Evolutionary conservation across 1,284 basidiomycete genomes (phyloP).

Genomic region (Cerrena zonata): DNA sequence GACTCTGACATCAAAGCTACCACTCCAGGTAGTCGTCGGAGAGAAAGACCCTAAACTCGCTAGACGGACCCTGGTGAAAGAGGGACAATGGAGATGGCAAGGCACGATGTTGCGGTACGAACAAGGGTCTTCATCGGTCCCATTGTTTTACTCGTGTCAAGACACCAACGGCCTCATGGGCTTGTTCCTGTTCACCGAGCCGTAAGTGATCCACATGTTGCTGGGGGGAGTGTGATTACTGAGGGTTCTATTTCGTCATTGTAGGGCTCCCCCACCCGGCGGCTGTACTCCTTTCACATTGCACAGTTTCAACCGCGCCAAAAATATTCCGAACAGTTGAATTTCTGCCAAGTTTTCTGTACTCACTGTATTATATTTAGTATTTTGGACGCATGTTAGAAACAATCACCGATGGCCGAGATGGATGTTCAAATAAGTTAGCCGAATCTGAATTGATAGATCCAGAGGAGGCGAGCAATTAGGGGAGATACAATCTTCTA

Average conservation of each 20-base stretch:
- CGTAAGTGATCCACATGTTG: constrained; percentile 31
- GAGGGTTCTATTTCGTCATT: constrained; percentile 4
- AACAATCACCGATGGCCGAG: too few species aligned
- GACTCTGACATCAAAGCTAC: constrained; percentile 37
- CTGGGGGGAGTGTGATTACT: not conserved
- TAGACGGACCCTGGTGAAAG: constrained; percentile 20
- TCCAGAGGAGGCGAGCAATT: not conserved
- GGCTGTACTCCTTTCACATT: constrained; percentile 42
- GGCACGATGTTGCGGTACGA: constrained; percentile 54
- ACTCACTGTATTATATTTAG: too few species aligned
- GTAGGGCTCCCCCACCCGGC: constrained; percentile 18
- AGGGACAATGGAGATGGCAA: constrained; percentile 48
- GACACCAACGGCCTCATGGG: constrained; percentile 33
- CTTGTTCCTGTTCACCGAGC: constrained; percentile 43
- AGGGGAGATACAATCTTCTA: too few species aligned
- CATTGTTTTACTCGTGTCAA: constrained; percentile 46
- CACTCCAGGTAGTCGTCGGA: constrained; percentile 42
- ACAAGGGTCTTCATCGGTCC: constrained; percentile 37
- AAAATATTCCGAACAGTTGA: constrained; percentile 3
- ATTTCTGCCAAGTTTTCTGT: not conserved
- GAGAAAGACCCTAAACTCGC: constrained; percentile 23
- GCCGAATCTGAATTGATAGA: too few species aligned
- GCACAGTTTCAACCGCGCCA: constrained; percentile 34
- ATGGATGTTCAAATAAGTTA: not conserved
- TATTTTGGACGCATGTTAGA: too few species aligned